Evolutionary conservation across 2,329 filamentous ascomycete species (phyloP), one percentile per base, ranked within the genome.

Genomic region (Xylaria sp.): DNA sequence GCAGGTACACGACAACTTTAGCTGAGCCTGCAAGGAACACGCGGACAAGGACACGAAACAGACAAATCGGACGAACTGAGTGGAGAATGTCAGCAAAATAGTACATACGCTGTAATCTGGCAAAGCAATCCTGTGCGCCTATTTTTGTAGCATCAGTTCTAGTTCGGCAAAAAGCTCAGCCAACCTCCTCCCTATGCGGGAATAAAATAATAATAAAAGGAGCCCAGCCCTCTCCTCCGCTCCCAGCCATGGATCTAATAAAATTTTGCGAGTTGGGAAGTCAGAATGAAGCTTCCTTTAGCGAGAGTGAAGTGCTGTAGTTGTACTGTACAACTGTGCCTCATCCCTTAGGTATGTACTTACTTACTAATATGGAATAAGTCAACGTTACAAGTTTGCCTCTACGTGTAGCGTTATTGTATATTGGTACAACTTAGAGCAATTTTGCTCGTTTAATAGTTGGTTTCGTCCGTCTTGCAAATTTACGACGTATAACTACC

Each of bases 1-100:
- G 67, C 67, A 69, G 67, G 67, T 69, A 69, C 67, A 68, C 32
- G 39, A 45, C 27, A 17, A 50, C 34, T 60, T 39, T 56, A 19
- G 11, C 21, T 19, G n/a, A 36, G 54, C 68, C 68, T 61, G 68
- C 68, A 63, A 70, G 62, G 61, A 61, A 68, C 61, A 19, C 42
- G 50, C 59, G 48, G 68, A 65, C 54, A 56, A 54, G 51, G 30
- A 51, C 42, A 57, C 62, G 58, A 62, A 61, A 55, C 58, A 27
- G 42, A 36, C 65, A 53, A 68, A 66, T 66, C 61, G 60, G 68
- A 60, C 34, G 65, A 65, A 65, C 61, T 9, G 21, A 36, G 68
- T 63, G 68, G 65, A 19, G 65, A 63, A 63, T 61, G 61, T 68
- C 65, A 65, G 48, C 65, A 56, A 45, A 27, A n/a, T 45, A 53